A percentile compares a stretch with the other conserved stretches of the same genome.
These are phyloP conservation scores for Colletotrichum trifolii DNA, from an alignment of 2,329 filamentous ascomycete genomes.

Conservation along the genomic window DNA sequence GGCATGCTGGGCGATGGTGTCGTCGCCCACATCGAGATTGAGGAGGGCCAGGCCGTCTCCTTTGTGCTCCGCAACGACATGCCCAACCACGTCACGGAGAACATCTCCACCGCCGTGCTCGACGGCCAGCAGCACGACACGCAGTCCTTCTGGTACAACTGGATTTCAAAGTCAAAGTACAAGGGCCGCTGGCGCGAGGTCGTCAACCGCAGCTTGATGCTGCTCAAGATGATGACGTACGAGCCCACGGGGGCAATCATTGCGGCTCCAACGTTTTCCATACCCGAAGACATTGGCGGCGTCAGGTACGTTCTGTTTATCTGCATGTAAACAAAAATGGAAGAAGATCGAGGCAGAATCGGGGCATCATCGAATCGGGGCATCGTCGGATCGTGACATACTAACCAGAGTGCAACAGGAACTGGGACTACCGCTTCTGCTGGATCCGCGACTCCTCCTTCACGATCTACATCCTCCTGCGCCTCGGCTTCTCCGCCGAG, in stretches of 20 bases:
- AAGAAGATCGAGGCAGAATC: too few relatives aligned
- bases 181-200: conserved; percentile 79
- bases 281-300: conserved; percentile 80
- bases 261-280: conserved; percentile 80
- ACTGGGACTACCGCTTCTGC: conserved; percentile 80
- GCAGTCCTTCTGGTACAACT: conserved; percentile 78
- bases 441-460: conserved; percentile 85
- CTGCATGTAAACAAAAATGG: neutral
- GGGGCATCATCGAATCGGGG: too few relatives aligned
- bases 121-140: conserved; percentile 75
- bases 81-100: conserved; percentile 64
- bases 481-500: conserved; percentile 79
- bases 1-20: conserved; percentile 72
- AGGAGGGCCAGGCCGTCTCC: conserved; percentile 75
- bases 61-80: conserved; percentile 75
- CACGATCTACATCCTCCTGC: conserved; percentile 80
- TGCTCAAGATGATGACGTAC: conserved; percentile 81
- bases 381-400: too few relatives aligned
- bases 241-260: conserved; percentile 84
- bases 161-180: conserved; percentile 77
- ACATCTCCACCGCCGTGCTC: conserved; percentile 68
- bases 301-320: conserved; percentile 48
- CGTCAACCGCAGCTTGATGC: conserved; percentile 76
- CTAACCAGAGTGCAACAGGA: conserved; percentile 48
- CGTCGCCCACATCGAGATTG: conserved; percentile 66